These are phyloP conservation scores for Drechslera avenae DNA, from an alignment of 2,329 filamentous ascomycete species.

Conservation along the genomic window DNA sequence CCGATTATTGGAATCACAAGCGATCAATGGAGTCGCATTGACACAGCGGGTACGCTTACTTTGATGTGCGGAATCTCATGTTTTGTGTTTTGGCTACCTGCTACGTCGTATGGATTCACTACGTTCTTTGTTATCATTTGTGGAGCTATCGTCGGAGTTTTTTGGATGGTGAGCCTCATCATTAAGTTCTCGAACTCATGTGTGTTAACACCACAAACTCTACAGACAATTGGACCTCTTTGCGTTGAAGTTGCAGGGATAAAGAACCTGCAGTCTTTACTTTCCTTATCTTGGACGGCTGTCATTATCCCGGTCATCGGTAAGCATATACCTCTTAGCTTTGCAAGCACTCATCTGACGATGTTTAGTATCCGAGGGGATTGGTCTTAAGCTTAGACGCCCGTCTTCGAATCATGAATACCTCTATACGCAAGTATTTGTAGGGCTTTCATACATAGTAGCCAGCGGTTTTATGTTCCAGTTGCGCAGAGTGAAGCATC, in stretches of 20 bases:
- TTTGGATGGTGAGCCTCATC: conserved; percentile 1
- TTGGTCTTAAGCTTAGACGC: conserved; percentile 49
- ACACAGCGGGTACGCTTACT: conserved; percentile 50
- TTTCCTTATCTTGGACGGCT: conserved; percentile 49
- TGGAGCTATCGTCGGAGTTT: conserved; percentile 39
- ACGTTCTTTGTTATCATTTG: conserved; percentile 52
- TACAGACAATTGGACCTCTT: conserved; percentile 47
- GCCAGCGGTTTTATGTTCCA: conserved; percentile 41
- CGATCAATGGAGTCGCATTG: conserved; percentile 53
- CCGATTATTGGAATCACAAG: conserved; percentile 54
- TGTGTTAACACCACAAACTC: not conserved
- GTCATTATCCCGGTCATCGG: conserved; percentile 47
- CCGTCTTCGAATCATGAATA: conserved; percentile 33
- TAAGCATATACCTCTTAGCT: conserved; percentile 19
- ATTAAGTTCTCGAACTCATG: no score
- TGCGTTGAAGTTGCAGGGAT: conserved; percentile 51
- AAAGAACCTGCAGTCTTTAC: conserved; percentile 48
- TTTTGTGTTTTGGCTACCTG: conserved; percentile 56
- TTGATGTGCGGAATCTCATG: conserved; percentile 46
- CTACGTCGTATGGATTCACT: conserved; percentile 49
- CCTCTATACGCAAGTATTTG: conserved; percentile 49
- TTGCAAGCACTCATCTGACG: not conserved
- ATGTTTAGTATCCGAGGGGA: conserved; percentile 42
- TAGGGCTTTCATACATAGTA: conserved; percentile 43
- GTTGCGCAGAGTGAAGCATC: conserved; percentile 16